Evolutionary conservation across 148 eudicot species (phyloP).

Genomic region (Cornus suecica): DNA sequence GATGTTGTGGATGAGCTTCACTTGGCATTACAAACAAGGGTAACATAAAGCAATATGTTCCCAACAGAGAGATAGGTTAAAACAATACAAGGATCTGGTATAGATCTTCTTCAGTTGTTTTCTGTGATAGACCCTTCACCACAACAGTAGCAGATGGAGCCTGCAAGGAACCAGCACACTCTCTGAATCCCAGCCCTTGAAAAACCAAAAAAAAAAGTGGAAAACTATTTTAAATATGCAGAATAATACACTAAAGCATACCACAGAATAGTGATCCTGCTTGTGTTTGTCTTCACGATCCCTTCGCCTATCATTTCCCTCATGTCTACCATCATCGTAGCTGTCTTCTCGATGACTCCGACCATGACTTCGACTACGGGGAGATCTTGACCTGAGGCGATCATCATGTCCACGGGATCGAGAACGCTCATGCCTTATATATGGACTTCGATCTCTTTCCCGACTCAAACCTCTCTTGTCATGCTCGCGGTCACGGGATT

Average conservation of each 20-base stretch:
- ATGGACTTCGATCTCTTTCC: conserved; percentile 74
- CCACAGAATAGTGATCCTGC: conserved; percentile 65
- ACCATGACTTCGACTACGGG: conserved; percentile 75
- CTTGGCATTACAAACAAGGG: background rate
- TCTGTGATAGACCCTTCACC: conserved; percentile 92
- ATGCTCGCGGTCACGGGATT: conserved; percentile 74
- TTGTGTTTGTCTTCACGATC: conserved; percentile 72
- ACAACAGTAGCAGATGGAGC: conserved; percentile 93
- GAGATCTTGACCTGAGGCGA: conserved; percentile 69
- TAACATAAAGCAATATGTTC: background rate
- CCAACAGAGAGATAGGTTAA: background rate
- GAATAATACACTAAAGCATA: conserved; percentile 23
- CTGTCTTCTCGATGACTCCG: conserved; percentile 84
- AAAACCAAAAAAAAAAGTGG: conserved; percentile 11
- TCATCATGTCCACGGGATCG: conserved; percentile 81
- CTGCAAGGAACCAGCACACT: conserved; percentile 31
- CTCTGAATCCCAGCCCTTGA: conserved; percentile 1
- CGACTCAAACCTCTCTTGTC: conserved; percentile 65
- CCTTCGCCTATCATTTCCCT: conserved; percentile 63
- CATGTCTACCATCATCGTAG: conserved; percentile 65
- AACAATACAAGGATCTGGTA: conserved; percentile 79
- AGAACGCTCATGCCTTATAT: conserved; percentile 65
- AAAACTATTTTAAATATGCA: background rate
- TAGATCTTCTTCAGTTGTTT: conserved; percentile 96
- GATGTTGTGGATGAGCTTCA: background rate